phyloP scores from a whole-genome alignment of 805 yeast species.

The Candida incommunis region DNA sequence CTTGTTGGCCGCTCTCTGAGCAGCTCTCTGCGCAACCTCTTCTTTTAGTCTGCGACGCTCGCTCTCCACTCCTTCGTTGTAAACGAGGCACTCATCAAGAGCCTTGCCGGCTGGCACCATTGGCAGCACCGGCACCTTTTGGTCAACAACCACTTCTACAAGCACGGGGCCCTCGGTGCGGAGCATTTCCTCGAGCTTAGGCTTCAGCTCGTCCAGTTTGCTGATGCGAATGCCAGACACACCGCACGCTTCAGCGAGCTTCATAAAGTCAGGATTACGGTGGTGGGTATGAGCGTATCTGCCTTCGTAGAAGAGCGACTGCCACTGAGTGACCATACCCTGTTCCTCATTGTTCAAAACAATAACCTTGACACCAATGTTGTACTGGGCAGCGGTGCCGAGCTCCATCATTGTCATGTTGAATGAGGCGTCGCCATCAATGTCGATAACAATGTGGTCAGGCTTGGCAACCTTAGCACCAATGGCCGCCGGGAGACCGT shows the following conservation, averaged over 20 bases:
- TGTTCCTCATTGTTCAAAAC: slow-evolving; percentile 95
- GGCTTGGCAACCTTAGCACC: slow-evolving; percentile 97
- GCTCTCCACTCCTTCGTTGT: slow-evolving; percentile 69
- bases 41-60: slow-evolving; percentile 23
- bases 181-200: slow-evolving; percentile 52
- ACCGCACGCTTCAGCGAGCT: slow-evolving; percentile 91
- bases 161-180: slow-evolving; percentile 72
- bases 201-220: slow-evolving; percentile 50
- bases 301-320: slow-evolving; percentile 90
- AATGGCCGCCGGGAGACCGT: slow-evolving; percentile 92
- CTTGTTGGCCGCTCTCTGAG: neutral
- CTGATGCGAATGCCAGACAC: slow-evolving; percentile 64
- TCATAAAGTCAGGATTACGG: slow-evolving; percentile 83
- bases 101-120: slow-evolving; percentile 97
- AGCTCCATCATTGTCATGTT: slow-evolving; percentile 93
- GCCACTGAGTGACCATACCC: slow-evolving; percentile 99
- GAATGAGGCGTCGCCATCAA: slow-evolving; percentile 99
- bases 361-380: slow-evolving; percentile 78
- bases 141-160: slow-evolving; percentile 79
- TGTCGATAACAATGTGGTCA: slow-evolving; percentile 87
- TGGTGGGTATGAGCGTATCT: slow-evolving; percentile 98
- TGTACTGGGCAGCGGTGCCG: slow-evolving; percentile 87
- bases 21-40: neutral
- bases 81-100: slow-evolving; percentile 79
- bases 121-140: slow-evolving; percentile 90